phyloP scores from a whole-genome alignment of 371 early-diverging fungal species.

The Aphelidium insulamus region DNA sequence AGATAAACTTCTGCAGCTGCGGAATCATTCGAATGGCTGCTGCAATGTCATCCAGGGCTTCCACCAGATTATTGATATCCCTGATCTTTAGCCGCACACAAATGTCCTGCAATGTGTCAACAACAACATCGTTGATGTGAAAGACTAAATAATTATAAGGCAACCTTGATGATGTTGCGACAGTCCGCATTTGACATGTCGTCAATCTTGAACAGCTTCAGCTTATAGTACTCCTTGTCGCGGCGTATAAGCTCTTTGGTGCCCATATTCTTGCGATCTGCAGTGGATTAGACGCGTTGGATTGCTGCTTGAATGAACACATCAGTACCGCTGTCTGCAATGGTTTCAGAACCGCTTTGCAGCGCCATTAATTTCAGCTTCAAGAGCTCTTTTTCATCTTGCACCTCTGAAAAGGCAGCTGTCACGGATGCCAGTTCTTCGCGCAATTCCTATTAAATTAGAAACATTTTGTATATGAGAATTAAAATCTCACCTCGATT shows the following conservation, averaged over 20 bases:
- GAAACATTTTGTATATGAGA: no score
- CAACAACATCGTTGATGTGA: background rate
- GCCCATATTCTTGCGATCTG: no score
- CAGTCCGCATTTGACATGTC: constrained; percentile 6
- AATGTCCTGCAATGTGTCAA: constrained; percentile 4
- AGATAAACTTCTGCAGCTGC: constrained; percentile 10
- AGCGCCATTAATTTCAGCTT: background rate
- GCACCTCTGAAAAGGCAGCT: background rate
- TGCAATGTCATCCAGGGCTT: constrained; percentile 6
- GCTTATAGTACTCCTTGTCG: constrained; percentile 10
- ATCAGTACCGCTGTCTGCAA: background rate
- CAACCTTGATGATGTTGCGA: constrained; percentile 9
- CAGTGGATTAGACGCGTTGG: no score
- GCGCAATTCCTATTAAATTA: no score
- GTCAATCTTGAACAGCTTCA: constrained; percentile 11
- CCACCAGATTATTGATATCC: constrained; percentile 6
- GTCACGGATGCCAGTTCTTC: background rate
- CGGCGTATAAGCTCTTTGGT: constrained; percentile 12
- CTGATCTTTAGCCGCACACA: constrained; percentile 9
- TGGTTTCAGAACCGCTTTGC: background rate
- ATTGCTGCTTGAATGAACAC: background rate
- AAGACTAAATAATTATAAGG: background rate
- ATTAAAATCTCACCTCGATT: no score
- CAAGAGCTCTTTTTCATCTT: background rate
- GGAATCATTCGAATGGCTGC: constrained; percentile 7